Percentiles rank a stretch among this genome's conserved stretches.
Evolutionary conservation across 2,329 filamentous ascomycete genomes (phyloP).

Genomic region (Fusarium sp.): DNA sequence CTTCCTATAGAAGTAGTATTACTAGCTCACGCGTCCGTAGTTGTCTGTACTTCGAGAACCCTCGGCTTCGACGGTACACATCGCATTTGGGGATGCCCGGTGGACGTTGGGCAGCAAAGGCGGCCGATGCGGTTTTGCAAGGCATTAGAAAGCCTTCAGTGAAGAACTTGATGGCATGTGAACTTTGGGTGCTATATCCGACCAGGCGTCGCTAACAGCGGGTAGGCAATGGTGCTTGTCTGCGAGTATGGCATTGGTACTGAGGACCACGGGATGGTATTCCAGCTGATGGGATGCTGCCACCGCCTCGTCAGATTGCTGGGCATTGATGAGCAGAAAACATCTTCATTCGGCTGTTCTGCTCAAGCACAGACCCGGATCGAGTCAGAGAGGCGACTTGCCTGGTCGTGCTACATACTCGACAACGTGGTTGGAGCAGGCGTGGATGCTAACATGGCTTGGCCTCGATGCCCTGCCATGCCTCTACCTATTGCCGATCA

Average conservation of each 20-base stretch:
- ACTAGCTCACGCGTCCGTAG: background rate
- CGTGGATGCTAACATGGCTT: background rate
- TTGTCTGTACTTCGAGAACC: background rate
- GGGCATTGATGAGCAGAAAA: background rate
- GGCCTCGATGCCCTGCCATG: background rate
- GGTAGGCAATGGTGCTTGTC: conserved; percentile 1
- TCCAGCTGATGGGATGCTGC: background rate
- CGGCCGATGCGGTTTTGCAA: too few relatives aligned
- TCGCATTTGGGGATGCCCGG: background rate
- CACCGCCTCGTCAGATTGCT: background rate
- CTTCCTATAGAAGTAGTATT: too few relatives aligned
- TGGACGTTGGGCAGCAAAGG: too few relatives aligned
- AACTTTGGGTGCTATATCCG: background rate
- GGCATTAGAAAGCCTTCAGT: too few relatives aligned
- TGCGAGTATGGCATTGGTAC: background rate
- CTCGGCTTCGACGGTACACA: background rate
- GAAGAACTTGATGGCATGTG: background rate
- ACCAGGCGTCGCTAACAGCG: too few relatives aligned
- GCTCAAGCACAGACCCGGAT: background rate
- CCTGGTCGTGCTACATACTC: background rate
- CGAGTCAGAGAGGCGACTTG: background rate
- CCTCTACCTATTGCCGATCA: too few relatives aligned
- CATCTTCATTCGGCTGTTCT: background rate
- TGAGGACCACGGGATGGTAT: background rate
- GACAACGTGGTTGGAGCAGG: background rate